Base-by-base conservation (phyloP, 2,329 filamentous ascomycete genomes). In the Hypoxylon rubiginosum region DNA sequence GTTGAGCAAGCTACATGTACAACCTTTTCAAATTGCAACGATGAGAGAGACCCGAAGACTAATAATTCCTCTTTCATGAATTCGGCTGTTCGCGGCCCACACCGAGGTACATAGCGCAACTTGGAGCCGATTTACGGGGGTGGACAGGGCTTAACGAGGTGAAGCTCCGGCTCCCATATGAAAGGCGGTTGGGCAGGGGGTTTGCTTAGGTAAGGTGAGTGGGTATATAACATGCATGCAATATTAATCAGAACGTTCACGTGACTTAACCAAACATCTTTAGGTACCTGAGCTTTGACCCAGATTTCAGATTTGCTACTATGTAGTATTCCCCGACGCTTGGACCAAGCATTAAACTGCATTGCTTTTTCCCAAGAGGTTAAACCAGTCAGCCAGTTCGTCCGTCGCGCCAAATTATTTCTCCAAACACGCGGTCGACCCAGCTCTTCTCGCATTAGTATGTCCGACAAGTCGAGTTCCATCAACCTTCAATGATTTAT, bases 341-440 rank as follows among this genome's bases (percentile, higher is more conserved):
- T 49, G 56, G 66, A 63, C 65, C 51, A 64, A 39, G 39, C 26
- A 34, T 57, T 59, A 52, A 28, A 60, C 66, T 71, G 68, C 66
- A 66, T 55, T 61, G 32, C 32, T 36, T 67, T 45, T 26, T 50
- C 11, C 28, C 28, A 41, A 56, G 45, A 32, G 56, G 34, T 51
- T 48, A 24, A 10, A 4, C 24, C 9, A 26, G 13, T 34, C 8
- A 21, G 11, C 15, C 26, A 24, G 46, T 58, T 51, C 51, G 56
- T 58, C 53, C 69, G 70, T 71, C 74, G 72, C 72, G 76, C 76
- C 75, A 74, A 77, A 77, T 76, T 75, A 78, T 76, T 79, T 78
- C 74, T 73, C 76, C 73, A 76, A 75, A 76, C 73, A 75, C 75
- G 75, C 75, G 74, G 73, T 73, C 54, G 68, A 72, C 70, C 69